These are phyloP conservation scores for Backusella tarrabulga DNA, from an alignment of 192 early-diverging fungal species.

Conservation along the genomic window DNA sequence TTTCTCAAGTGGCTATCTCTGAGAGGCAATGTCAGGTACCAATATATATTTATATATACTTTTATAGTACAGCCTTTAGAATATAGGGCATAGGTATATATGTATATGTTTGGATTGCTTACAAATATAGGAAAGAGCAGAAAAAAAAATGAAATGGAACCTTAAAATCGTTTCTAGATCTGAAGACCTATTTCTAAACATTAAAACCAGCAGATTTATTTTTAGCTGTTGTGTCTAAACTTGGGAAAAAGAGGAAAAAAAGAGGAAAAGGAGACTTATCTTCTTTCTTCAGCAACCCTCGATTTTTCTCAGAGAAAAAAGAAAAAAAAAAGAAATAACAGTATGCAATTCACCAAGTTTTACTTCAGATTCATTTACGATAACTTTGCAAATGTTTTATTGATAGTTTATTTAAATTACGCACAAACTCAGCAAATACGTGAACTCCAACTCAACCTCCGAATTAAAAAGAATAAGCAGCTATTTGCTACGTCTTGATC, in stretches of 20 bases:
- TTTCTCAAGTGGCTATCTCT: background rate
- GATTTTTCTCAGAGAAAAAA: background rate
- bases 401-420: background rate
- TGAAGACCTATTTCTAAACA: background rate
- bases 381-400: background rate
- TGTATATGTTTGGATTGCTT: background rate
- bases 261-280: background rate
- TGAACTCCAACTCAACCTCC: background rate
- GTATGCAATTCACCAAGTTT: background rate
- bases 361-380: background rate
- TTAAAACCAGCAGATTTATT: background rate
- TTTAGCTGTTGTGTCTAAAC: background rate
- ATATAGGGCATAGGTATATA: too few relatives aligned
- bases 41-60: too few relatives aligned
- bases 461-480: background rate
- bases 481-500: background rate
- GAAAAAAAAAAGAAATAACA: background rate
- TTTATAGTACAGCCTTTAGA: too few relatives aligned
- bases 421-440: conserved; percentile 1
- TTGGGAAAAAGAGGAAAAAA: background rate
- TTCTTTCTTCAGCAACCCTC: background rate
- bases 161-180: background rate
- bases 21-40: background rate
- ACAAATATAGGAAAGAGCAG: background rate
- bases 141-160: background rate